A percentile compares a stretch with the other conserved stretches of the same genome.
Evolutionary conservation across 768 basidiomycete species (phyloP).

Genomic region (Lanmaoa rubissima): DNA sequence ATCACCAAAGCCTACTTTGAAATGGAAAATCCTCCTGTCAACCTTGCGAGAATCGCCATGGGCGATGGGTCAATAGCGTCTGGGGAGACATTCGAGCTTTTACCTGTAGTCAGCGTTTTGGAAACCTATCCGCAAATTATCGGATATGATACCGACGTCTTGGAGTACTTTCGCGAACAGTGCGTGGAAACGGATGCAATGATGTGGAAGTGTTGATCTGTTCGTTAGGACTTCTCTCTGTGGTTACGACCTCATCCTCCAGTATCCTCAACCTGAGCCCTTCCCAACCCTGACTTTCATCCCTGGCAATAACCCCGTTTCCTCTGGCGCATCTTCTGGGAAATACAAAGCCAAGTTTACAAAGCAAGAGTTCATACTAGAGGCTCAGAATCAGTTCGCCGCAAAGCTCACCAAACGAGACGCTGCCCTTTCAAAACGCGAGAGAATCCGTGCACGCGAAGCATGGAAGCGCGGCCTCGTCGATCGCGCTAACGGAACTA

Average conservation of each 20-base stretch:
- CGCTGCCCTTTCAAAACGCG: constrained; percentile 22
- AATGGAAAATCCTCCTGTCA: constrained; percentile 62
- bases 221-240: constrained; percentile 56
- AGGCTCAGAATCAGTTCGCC: constrained; percentile 23
- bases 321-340: background rate
- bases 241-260: constrained; percentile 62
- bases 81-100: constrained; percentile 47
- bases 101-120: constrained; percentile 59
- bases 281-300: constrained; percentile 39
- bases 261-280: constrained; percentile 60
- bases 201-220: background rate
- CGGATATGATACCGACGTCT: constrained; percentile 64
- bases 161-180: constrained; percentile 69
- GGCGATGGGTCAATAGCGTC: constrained; percentile 64
- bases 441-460: constrained; percentile 24
- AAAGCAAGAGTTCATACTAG: constrained; percentile 19
- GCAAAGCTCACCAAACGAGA: constrained; percentile 23
- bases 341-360: constrained; percentile 21
- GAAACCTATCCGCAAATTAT: constrained; percentile 78
- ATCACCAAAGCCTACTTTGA: constrained; percentile 72
- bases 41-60: constrained; percentile 64
- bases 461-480: constrained; percentile 47
- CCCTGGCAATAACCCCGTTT: constrained; percentile 14
- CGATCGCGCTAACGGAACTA: constrained; percentile 49
- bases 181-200: constrained; percentile 33